Evolutionary conservation across 495 filamentous ascomycete species (phyloP).

Genomic region (Daldinia childiae): DNA sequence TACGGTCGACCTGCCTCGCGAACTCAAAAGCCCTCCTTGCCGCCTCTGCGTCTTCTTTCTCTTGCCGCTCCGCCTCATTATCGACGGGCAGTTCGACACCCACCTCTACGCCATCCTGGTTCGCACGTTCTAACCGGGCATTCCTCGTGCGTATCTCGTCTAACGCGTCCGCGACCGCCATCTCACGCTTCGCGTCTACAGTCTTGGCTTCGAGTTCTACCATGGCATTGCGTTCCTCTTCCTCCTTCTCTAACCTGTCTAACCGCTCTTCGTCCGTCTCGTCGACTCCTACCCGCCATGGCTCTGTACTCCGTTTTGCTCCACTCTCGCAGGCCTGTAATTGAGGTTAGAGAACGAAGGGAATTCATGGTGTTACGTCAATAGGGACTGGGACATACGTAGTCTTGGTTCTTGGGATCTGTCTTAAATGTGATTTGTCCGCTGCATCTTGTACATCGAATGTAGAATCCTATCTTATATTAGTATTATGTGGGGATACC

Average conservation of each 20-base stretch:
- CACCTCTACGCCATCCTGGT: constrained; percentile 65
- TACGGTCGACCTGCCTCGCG: constrained; percentile 52
- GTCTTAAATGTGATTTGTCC: constrained; percentile 95
- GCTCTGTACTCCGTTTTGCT: constrained; percentile 92
- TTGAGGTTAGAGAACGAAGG: constrained; percentile 4
- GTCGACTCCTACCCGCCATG: constrained; percentile 69
- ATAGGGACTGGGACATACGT: constrained; percentile 52
- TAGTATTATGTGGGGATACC: not conserved
- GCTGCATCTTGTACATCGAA: constrained; percentile 89
- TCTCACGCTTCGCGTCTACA: constrained; percentile 92
- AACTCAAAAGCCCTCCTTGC: constrained; percentile 81
- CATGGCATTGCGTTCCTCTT: constrained; percentile 85
- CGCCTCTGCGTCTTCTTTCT: constrained; percentile 86
- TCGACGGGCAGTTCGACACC: constrained; percentile 59
- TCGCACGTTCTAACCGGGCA: constrained; percentile 80
- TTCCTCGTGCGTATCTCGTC: constrained; percentile 95
- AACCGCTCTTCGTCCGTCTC: constrained; percentile 76
- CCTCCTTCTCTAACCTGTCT: constrained; percentile 85
- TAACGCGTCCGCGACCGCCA: constrained; percentile 94
- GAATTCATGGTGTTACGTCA: not conserved
- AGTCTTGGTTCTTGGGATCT: constrained; percentile 94
- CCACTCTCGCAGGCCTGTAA: constrained; percentile 71
- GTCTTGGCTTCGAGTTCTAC: constrained; percentile 87
- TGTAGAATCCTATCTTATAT: constrained; percentile 51
- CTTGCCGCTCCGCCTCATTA: constrained; percentile 68